Evolutionary conservation across 257 asterid genomes (phyloP).

Genomic region (Solanum ossicruentum): DNA sequence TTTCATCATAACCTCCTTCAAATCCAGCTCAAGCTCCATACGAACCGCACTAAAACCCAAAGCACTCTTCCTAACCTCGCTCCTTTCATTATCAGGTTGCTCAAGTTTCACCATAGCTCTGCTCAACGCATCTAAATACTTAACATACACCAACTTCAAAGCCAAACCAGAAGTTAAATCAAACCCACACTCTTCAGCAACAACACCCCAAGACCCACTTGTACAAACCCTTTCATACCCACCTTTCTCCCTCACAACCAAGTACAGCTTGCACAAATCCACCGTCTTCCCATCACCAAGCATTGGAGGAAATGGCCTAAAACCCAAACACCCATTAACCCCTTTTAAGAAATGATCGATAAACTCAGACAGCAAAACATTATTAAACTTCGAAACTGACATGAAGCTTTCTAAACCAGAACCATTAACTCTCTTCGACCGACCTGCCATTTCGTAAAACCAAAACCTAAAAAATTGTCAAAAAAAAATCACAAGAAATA

Average conservation of each 20-base stretch:
- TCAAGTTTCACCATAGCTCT: constrained; percentile 27
- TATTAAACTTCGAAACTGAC: neutral
- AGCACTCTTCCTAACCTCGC: neutral
- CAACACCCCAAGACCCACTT: constrained; percentile 21
- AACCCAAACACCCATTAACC: constrained; percentile 10
- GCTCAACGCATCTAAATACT: constrained; percentile 29
- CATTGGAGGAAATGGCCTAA: constrained; percentile 49
- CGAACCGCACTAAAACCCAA: constrained; percentile 7
- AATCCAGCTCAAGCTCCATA: constrained; percentile 41
- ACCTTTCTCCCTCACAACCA: constrained; percentile 37
- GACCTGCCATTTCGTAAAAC: constrained; percentile 51
- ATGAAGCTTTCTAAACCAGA: constrained; percentile 20
- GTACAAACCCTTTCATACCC: constrained; percentile 20
- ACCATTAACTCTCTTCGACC: constrained; percentile 35
- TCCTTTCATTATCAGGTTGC: neutral
- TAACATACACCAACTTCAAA: constrained; percentile 42
- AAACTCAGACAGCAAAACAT: neutral
- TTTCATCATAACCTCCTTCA: constrained; percentile 24
- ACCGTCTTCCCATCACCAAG: constrained; percentile 39
- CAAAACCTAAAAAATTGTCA: constrained; percentile 35
- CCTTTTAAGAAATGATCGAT: constrained; percentile 17
- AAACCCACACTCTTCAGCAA: constrained; percentile 45
- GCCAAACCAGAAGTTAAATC: constrained; percentile 19
- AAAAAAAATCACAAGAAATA: neutral
- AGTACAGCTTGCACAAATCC: constrained; percentile 40